A percentile compares a stretch with the other conserved stretches of the same genome.
Conservation (phyloP, 1,139 yeast species). For the Geotrichum aggregatum region DNA sequence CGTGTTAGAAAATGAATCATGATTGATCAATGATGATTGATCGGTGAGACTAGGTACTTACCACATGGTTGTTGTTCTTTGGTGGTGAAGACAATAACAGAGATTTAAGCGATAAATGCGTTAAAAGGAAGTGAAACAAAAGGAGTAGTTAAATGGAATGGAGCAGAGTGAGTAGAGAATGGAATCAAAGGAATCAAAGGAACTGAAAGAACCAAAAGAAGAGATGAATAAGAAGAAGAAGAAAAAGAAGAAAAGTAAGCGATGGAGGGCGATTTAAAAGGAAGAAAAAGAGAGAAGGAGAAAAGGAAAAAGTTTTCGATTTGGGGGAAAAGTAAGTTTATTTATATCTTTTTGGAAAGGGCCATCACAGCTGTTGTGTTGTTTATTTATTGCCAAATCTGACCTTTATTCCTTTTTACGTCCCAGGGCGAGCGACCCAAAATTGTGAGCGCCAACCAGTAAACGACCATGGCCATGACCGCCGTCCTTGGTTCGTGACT, state of each 20-base stretch:
- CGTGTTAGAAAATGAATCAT: neutral
- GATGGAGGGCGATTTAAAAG: conserved; percentile 28
- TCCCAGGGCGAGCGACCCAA: too few species aligned
- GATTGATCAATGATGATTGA: neutral
- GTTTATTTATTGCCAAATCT: conserved; percentile 1
- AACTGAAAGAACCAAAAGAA: conserved; percentile 26
- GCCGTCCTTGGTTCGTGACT: too few species aligned
- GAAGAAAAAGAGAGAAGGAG: conserved; percentile 25
- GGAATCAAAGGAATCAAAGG: conserved; percentile 22
- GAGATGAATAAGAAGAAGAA: conserved; percentile 26
- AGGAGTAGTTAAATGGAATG: conserved; percentile 27
- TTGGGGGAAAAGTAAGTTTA: conserved; percentile 26
- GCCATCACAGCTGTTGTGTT: neutral
- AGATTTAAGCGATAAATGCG: neutral
- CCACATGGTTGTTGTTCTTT: conserved; percentile 15
- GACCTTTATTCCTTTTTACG: neutral
- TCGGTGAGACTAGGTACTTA: conserved; percentile 13
- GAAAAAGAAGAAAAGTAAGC: conserved; percentile 25
- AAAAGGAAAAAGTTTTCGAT: conserved; percentile 26
- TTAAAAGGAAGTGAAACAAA: conserved; percentile 20
- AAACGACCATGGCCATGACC: too few species aligned
- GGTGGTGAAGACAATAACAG: neutral
- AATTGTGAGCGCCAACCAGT: too few species aligned
- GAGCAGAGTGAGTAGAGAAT: too few species aligned
- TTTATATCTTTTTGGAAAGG: conserved; percentile 6